Conservation (phyloP, 768 basidiomycete species). For the Boletus subcaerulescens region DNA sequence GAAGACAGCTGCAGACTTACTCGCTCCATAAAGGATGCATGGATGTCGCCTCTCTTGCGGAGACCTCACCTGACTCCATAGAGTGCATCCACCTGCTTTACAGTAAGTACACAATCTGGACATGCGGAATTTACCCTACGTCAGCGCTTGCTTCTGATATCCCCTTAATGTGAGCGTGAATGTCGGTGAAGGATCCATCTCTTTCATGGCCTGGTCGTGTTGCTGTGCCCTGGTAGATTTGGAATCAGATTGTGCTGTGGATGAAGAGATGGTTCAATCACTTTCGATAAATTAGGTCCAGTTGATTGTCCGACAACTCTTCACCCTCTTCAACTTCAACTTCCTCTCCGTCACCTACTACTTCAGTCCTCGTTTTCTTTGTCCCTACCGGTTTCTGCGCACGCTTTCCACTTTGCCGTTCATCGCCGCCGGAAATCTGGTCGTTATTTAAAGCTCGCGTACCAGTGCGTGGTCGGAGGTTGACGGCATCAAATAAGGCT, state of each 20-base stretch:
- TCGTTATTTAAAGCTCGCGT: conserved; percentile 32
- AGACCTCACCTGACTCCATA: conserved; percentile 70
- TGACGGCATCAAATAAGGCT: conserved; percentile 68
- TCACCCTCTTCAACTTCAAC: conserved; percentile 83
- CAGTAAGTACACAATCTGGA: neutral
- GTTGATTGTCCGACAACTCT: conserved; percentile 75
- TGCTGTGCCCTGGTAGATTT: conserved; percentile 65
- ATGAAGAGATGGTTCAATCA: conserved; percentile 29
- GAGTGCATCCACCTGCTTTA: conserved; percentile 85
- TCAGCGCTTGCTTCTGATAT: conserved; percentile 93
- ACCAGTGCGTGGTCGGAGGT: conserved; percentile 60
- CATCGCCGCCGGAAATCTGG: conserved; percentile 28
- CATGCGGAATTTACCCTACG: conserved; percentile 39
- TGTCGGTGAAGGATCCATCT: conserved; percentile 76
- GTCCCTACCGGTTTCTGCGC: conserved; percentile 32
- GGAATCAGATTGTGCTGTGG: conserved; percentile 1
- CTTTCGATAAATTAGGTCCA: conserved; percentile 85
- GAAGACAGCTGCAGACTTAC: conserved; percentile 42
- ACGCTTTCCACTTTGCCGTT: conserved; percentile 42
- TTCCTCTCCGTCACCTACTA: conserved; percentile 79
- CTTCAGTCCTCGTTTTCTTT: conserved; percentile 54
- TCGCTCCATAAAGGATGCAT: conserved; percentile 96
- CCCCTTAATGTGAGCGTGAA: conserved; percentile 75
- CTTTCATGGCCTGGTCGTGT: conserved; percentile 70
- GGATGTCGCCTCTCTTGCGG: conserved; percentile 64